phyloP scores from a whole-genome alignment of 441 rosid genomes.

The Populus trichocarpa region DNA sequence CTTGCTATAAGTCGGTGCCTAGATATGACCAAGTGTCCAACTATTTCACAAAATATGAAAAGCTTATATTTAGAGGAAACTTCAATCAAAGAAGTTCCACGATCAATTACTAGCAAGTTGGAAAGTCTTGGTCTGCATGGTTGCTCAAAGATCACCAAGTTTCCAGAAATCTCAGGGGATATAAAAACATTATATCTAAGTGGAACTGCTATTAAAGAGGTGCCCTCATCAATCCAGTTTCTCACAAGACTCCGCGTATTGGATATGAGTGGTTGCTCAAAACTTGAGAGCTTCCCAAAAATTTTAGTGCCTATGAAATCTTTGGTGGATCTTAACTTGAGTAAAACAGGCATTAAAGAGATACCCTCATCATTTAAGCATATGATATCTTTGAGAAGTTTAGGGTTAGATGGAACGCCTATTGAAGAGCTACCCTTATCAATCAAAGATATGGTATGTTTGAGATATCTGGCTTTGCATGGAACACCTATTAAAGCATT shows the following conservation, averaged over 20 bases:
- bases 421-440: slow-evolving; percentile 7
- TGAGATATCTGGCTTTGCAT: neutral
- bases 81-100: slow-evolving; percentile 7
- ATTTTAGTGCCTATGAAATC: too few species aligned
- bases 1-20: neutral
- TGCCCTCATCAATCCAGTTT: too few species aligned
- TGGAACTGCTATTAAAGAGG: too few species aligned
- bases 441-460: neutral
- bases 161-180: neutral
- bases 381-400: too few species aligned
- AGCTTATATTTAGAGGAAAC: neutral
- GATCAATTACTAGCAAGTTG: neutral
- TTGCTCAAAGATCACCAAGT: slow-evolving; percentile 15
- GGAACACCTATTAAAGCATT: slow-evolving; percentile 2
- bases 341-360: too few species aligned
- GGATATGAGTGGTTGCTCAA: too few species aligned
- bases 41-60: neutral
- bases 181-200: too few species aligned
- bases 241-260: too few species aligned
- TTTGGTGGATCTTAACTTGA: too few species aligned
- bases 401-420: too few species aligned
- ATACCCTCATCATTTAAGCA: too few species aligned
- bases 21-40: neutral
- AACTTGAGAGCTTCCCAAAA: too few species aligned
- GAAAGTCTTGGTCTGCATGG: neutral